Evolutionary conservation across 345 rosid genomes (phyloP).

Genomic region (Cardamine occulta): DNA sequence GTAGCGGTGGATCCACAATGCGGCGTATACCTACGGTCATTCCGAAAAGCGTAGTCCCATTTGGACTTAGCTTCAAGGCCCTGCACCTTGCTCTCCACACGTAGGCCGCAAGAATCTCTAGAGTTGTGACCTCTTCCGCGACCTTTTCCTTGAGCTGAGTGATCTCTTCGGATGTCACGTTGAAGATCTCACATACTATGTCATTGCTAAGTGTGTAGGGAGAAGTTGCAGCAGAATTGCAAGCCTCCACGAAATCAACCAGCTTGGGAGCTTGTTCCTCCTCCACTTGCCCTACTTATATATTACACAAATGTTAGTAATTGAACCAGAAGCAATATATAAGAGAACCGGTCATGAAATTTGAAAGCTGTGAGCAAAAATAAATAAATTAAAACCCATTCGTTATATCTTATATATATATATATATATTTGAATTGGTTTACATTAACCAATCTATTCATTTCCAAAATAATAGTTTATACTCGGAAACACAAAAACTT

Average conservation of each 20-base stretch:
- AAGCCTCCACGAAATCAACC: slow-evolving; percentile 35
- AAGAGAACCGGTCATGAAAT: background rate
- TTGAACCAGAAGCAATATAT: background rate
- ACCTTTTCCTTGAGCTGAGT: slow-evolving; percentile 43
- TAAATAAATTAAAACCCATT: background rate
- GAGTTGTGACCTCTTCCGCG: slow-evolving; percentile 47
- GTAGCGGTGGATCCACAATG: slow-evolving; percentile 50
- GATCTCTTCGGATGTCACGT: slow-evolving; percentile 46
- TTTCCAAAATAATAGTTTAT: background rate
- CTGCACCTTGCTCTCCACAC: slow-evolving; percentile 58
- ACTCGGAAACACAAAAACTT: background rate
- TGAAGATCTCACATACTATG: slow-evolving; percentile 47
- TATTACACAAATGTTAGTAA: background rate
- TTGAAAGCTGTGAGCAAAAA: background rate
- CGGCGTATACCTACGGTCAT: slow-evolving; percentile 52
- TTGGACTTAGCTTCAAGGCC: slow-evolving; percentile 51
- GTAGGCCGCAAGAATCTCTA: slow-evolving; percentile 58
- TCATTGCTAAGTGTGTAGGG: slow-evolving; percentile 50
- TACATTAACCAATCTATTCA: background rate
- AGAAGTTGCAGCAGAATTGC: slow-evolving; percentile 44
- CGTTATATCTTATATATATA: too few relatives aligned
- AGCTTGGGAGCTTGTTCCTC: slow-evolving; percentile 26
- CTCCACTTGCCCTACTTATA: slow-evolving; percentile 24
- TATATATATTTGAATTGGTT: too few relatives aligned
- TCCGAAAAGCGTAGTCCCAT: slow-evolving; percentile 45